Conservation (phyloP, 805 yeast species). For the Lachancea nothofagi region DNA sequence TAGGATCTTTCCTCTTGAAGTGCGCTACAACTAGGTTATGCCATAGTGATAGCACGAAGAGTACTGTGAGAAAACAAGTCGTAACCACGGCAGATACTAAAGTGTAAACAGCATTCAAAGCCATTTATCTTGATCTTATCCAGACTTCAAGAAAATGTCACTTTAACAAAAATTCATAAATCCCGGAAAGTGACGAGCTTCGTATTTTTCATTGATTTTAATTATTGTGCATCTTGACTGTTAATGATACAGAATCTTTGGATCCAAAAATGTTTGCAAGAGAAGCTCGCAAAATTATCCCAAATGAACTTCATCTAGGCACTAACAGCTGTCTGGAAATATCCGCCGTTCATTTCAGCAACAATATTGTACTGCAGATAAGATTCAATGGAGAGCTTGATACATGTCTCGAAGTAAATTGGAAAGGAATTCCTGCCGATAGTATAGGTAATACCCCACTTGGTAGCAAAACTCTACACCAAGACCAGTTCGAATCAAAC, state of each 20-base stretch:
- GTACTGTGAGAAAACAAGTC: slow-evolving; percentile 20
- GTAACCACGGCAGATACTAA: slow-evolving; percentile 18
- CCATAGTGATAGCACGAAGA: slow-evolving; percentile 29
- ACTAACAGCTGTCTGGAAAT: slow-evolving; percentile 8
- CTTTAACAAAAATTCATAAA: not conserved
- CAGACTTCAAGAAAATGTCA: not conserved
- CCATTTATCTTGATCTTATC: not conserved
- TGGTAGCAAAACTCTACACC: slow-evolving; percentile 6
- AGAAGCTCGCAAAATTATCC: slow-evolving; percentile 9
- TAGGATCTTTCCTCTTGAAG: slow-evolving; percentile 21
- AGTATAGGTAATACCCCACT: slow-evolving; percentile 13
- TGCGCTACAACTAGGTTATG: slow-evolving; percentile 27
- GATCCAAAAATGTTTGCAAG: slow-evolving; percentile 11
- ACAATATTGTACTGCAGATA: slow-evolving; percentile 25
- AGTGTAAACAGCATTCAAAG: not conserved
- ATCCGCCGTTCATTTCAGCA: slow-evolving; percentile 23
- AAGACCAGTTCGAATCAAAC: not conserved
- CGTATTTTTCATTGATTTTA: not conserved
- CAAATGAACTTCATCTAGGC: slow-evolving; percentile 8
- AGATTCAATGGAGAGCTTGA: slow-evolving; percentile 36
- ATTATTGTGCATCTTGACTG: too few species aligned
- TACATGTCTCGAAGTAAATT: slow-evolving; percentile 41
- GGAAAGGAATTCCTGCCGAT: slow-evolving; percentile 21
- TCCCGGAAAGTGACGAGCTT: not conserved
- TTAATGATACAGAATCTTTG: not conserved